Evolutionary conservation across 768 basidiomycete species (phyloP).

Genomic region (Rhodotorula kratochvilovae): DNA sequence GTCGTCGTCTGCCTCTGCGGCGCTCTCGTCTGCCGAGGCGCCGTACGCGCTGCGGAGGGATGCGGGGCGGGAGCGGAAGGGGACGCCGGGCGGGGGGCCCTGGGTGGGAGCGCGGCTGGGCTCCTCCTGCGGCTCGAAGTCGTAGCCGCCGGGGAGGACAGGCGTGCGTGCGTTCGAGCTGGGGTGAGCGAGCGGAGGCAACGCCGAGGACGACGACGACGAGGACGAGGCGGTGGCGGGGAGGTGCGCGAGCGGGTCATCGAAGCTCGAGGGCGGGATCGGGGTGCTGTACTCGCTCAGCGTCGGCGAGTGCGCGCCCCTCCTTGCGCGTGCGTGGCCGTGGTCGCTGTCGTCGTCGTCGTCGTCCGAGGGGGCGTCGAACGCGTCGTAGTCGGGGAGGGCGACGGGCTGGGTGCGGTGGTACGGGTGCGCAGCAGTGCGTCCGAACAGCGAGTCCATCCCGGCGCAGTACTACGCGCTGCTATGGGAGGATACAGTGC

Average conservation of each 20-base stretch:
- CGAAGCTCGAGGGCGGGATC: neutral
- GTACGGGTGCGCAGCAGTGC: neutral
- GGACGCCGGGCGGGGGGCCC: neutral
- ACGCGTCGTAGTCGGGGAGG: slow-evolving; percentile 1
- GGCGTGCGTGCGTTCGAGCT: neutral
- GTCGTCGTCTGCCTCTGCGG: slow-evolving; percentile 38
- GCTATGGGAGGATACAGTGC: too few relatives aligned
- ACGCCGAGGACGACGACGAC: neutral
- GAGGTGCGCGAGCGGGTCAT: neutral
- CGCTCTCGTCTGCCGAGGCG: neutral
- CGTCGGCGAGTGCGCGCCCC: neutral
- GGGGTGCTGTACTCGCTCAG: neutral
- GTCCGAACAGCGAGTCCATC: neutral
- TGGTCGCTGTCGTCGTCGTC: neutral
- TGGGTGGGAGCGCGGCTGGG: neutral
- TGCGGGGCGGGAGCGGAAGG: slow-evolving; percentile 44
- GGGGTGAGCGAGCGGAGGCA: too few relatives aligned
- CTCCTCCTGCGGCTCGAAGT: slow-evolving; percentile 61
- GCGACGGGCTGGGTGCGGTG: neutral
- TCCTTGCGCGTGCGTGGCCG: neutral
- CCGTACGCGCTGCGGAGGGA: slow-evolving; percentile 49
- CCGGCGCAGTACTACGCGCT: too few relatives aligned
- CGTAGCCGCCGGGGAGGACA: slow-evolving; percentile 56
- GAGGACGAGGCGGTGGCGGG: neutral
- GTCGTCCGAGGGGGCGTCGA: neutral